Conservation (phyloP, 2,329 filamentous ascomycete species). For the Cladosporium velox region DNA sequence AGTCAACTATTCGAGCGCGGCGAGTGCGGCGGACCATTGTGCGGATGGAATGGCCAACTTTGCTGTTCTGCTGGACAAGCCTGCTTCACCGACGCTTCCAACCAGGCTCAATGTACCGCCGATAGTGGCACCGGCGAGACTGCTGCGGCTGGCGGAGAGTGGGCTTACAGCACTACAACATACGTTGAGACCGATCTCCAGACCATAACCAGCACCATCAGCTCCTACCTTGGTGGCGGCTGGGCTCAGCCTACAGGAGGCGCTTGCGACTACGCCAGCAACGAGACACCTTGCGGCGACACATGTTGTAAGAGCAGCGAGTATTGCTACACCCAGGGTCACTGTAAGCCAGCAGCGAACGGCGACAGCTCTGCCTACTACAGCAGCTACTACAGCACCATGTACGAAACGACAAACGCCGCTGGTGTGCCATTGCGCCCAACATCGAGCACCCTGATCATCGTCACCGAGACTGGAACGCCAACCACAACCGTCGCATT, state of each 20-base stretch:
- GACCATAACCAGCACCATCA: conserved; percentile 56
- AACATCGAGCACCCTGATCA: conserved; percentile 58
- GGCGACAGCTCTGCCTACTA: conserved; percentile 48
- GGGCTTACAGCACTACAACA: conserved; percentile 60
- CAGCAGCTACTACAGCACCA: conserved; percentile 53
- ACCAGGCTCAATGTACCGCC: conserved; percentile 51
- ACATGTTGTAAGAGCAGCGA: conserved; percentile 72
- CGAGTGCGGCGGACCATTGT: conserved; percentile 49
- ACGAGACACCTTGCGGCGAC: conserved; percentile 63
- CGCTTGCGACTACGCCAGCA: conserved; percentile 49
- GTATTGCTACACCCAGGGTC: conserved; percentile 59
- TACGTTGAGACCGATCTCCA: conserved; percentile 57
- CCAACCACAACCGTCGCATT: conserved; percentile 54
- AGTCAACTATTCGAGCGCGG: conserved; percentile 39
- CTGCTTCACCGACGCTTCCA: conserved; percentile 53
- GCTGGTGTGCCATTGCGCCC: conserved; percentile 56
- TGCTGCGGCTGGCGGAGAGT: conserved; percentile 45
- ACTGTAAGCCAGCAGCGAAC: conserved; percentile 59
- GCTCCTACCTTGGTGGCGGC: conserved; percentile 43
- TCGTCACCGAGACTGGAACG: conserved; percentile 49
- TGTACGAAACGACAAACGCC: conserved; percentile 48
- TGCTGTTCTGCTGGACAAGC: conserved; percentile 55
- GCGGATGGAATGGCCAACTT: conserved; percentile 45
- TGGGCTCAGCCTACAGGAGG: conserved; percentile 30
- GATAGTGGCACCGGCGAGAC: conserved; percentile 27